A percentile compares a stretch with the other conserved stretches of the same genome.
phyloP scores from a whole-genome alignment of 306 rosid genomes.

The Acacia confusa region DNA sequence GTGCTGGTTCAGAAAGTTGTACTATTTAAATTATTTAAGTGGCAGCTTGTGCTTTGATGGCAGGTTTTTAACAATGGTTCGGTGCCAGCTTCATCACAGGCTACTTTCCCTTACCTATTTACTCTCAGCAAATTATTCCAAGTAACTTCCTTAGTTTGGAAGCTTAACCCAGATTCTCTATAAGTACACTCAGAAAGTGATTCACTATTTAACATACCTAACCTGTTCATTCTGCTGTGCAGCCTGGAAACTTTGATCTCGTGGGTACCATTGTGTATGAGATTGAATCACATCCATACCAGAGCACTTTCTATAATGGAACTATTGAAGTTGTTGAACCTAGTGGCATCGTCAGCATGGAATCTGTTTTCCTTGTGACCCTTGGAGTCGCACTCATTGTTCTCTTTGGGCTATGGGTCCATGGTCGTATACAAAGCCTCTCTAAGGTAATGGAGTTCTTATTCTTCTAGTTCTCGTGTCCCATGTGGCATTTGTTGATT shows the following conservation, averaged over 20 bases:
- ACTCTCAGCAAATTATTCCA: slow-evolving; percentile 88
- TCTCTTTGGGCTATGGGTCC: slow-evolving; percentile 71
- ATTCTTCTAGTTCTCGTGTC: background rate
- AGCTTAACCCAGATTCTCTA: background rate
- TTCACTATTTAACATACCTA: background rate
- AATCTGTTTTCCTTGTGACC: slow-evolving; percentile 84
- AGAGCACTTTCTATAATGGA: slow-evolving; percentile 63
- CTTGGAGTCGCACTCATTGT: slow-evolving; percentile 77
- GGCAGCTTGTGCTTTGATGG: slow-evolving; percentile 22
- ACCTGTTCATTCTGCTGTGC: slow-evolving; percentile 29
- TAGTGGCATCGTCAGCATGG: slow-evolving; percentile 70
- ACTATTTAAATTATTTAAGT: slow-evolving; percentile 16
- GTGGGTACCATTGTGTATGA: slow-evolving; percentile 62
- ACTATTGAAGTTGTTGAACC: slow-evolving; percentile 67
- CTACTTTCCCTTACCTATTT: slow-evolving; percentile 86
- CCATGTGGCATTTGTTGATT: background rate
- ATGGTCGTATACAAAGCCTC: slow-evolving; percentile 79
- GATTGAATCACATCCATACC: slow-evolving; percentile 60
- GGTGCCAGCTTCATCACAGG: slow-evolving; percentile 77
- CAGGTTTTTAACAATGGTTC: slow-evolving; percentile 80
- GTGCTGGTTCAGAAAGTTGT: background rate
- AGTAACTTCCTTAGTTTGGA: slow-evolving; percentile 43
- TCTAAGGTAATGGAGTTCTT: slow-evolving; percentile 68
- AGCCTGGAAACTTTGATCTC: slow-evolving; percentile 74
- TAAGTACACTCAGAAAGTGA: background rate